These are phyloP conservation scores for Talaromyces wortmannii DNA, from an alignment of 495 filamentous ascomycete species.

Conservation along the genomic window DNA sequence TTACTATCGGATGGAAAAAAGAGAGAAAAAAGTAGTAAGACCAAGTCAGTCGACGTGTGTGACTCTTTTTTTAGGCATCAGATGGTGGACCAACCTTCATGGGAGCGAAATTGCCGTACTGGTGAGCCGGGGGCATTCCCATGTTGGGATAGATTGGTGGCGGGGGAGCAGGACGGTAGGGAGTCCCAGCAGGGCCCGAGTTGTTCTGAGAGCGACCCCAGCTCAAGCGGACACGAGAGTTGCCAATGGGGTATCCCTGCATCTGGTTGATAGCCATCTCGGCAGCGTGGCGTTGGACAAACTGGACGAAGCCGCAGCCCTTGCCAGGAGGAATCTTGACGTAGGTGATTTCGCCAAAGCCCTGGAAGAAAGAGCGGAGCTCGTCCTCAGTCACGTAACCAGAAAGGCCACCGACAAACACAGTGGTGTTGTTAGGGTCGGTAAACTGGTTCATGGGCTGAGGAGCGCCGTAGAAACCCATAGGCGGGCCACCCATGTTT, in stretches of 20 bases:
- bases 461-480: conserved; percentile 74
- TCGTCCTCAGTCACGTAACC: conserved; percentile 99
- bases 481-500: conserved; percentile 67
- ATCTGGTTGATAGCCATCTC: conserved; percentile 99
- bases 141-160: conserved; percentile 81
- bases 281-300: conserved; percentile 96
- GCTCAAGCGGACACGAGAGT: conserved; percentile 92
- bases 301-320: conserved; percentile 98
- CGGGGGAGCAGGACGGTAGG: conserved; percentile 91
- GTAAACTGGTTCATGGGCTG: conserved; percentile 99
- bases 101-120: conserved; percentile 65
- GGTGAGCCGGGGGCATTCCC: conserved; percentile 70
- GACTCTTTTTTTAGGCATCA: background rate
- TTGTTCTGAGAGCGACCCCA: conserved; percentile 99
- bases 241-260: conserved; percentile 99
- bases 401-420: conserved; percentile 95
- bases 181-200: conserved; percentile 92
- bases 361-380: conserved; percentile 98
- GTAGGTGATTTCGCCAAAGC: conserved; percentile 99
- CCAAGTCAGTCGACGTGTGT: background rate
- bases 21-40: background rate
- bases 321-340: conserved; percentile 99
- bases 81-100: conserved; percentile 56
- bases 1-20: conserved; percentile 3
- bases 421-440: conserved; percentile 99